Conservation (phyloP, 2,329 filamentous ascomycete species). For the Ophiostoma himal-ulmi region DNA sequence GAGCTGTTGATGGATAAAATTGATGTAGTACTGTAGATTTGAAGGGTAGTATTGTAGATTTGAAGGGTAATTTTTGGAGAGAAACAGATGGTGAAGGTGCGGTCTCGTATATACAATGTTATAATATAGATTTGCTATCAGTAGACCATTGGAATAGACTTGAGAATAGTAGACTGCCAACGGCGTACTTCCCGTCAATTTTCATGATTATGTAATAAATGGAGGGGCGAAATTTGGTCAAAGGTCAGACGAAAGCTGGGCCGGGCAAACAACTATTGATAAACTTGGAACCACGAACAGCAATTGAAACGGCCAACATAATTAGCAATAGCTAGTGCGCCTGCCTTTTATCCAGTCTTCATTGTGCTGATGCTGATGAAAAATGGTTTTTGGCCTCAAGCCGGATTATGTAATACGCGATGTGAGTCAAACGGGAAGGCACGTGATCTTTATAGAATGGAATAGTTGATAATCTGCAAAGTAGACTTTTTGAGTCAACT, state of each 20-base stretch:
- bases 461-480: too few species aligned
- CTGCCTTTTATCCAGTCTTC: background rate
- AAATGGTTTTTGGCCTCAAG: background rate
- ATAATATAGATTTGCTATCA: too few species aligned
- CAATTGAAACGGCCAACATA: too few species aligned
- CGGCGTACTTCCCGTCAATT: background rate
- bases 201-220: background rate
- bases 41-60: too few species aligned
- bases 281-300: background rate
- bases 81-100: background rate
- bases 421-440: constrained; percentile 15
- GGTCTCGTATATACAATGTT: background rate
- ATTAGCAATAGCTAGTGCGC: background rate
- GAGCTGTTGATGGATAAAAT: too few species aligned
- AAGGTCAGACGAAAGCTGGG: background rate
- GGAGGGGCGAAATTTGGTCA: background rate
- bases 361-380: background rate
- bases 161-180: background rate
- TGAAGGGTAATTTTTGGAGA: background rate
- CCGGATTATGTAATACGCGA: background rate
- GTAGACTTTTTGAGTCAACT: too few species aligned
- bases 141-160: too few species aligned
- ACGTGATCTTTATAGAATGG: background rate
- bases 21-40: too few species aligned
- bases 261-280: background rate